Conservation (phyloP, 352 stramenopile genomes). For the Globisporangium canariense region DNA sequence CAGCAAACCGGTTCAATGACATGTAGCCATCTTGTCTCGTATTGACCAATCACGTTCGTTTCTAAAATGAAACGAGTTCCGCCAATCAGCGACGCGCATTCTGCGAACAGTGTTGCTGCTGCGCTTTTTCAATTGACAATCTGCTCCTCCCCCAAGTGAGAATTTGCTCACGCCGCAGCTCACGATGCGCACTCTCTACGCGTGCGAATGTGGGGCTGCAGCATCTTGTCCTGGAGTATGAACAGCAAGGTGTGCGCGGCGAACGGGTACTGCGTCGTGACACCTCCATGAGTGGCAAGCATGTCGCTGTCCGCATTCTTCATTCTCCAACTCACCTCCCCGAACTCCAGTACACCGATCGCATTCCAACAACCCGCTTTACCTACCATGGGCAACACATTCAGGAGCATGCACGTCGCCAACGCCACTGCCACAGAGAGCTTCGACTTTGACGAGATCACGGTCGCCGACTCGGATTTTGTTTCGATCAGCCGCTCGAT, state of each 20-base stretch:
- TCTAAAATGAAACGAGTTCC: neutral
- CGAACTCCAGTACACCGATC: neutral
- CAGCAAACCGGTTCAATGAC: no score
- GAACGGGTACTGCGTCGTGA: neutral
- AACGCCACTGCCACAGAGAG: neutral
- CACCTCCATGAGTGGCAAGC: neutral
- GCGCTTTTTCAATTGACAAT: neutral
- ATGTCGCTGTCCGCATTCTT: neutral
- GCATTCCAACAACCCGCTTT: neutral
- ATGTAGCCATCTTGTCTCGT: no score
- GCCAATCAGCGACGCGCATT: constrained; percentile 10
- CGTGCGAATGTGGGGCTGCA: neutral
- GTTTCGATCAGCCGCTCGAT: constrained; percentile 7
- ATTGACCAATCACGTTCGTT: neutral
- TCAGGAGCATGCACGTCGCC: constrained; percentile 3
- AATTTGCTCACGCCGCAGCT: neutral
- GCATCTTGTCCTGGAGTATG: neutral
- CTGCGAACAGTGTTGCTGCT: neutral
- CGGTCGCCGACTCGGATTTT: neutral
- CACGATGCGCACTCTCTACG: neutral
- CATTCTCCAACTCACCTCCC: neutral
- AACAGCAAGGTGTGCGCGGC: neutral
- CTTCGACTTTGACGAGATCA: neutral
- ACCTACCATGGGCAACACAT: constrained; percentile 5
- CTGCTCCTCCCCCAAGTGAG: neutral